Evolutionary conservation across 345 rosid species (phyloP).

Genomic region (Salix caprea): DNA sequence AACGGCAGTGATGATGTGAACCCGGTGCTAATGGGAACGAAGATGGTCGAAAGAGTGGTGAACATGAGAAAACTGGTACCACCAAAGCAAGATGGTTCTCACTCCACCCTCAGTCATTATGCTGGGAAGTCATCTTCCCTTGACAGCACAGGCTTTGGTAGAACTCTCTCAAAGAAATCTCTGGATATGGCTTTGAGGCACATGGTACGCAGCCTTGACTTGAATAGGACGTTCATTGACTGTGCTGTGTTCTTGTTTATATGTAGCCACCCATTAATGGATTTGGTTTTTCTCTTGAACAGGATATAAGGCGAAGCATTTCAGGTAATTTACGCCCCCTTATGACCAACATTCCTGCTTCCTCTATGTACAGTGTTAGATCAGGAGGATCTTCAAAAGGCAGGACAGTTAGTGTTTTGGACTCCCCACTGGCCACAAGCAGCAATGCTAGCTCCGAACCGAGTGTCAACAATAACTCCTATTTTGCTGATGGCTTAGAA

Average conservation of each 20-base stretch:
- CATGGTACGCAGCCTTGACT: conserved; percentile 15
- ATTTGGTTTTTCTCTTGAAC: conserved; percentile 2
- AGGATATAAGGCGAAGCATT: conserved; percentile 28
- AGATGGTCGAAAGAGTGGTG: conserved; percentile 31
- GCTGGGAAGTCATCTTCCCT: conserved; percentile 21
- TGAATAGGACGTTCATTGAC: no score
- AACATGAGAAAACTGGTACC: conserved; percentile 30
- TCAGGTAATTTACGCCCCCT: conserved; percentile 26
- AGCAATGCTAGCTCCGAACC: conserved; percentile 29
- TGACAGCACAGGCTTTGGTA: conserved; percentile 25
- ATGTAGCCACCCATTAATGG: background rate
- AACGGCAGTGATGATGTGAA: conserved; percentile 18
- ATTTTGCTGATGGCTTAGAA: conserved; percentile 18
- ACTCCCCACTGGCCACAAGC: conserved; percentile 27
- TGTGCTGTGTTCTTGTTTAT: background rate
- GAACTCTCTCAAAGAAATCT: conserved; percentile 29
- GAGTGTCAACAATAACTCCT: conserved; percentile 19
- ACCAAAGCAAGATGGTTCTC: conserved; percentile 36
- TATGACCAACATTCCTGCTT: conserved; percentile 65
- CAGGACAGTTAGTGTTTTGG: conserved; percentile 17
- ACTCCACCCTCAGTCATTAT: conserved; percentile 24
- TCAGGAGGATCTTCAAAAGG: conserved; percentile 27
- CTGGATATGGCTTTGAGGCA: conserved; percentile 33
- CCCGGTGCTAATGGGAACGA: conserved; percentile 27
- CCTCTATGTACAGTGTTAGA: conserved; percentile 39